phyloP scores from a whole-genome alignment of 2,329 filamentous ascomycete genomes.

The Aureobasidium sp. region DNA sequence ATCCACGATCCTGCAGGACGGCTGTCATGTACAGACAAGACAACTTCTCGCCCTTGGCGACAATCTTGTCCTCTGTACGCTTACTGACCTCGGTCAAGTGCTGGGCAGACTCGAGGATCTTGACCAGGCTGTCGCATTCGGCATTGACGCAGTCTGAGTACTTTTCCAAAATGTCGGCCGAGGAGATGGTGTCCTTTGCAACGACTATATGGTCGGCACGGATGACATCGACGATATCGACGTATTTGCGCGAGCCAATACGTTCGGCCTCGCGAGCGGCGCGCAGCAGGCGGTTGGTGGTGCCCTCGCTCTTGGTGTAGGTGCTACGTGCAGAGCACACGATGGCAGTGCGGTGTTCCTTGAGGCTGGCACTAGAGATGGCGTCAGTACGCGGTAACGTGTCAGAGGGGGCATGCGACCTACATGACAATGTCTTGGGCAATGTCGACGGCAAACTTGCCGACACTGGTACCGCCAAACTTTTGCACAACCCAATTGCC shows the following conservation, averaged over 20 bases:
- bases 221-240: slow-evolving; percentile 70
- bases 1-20: slow-evolving; percentile 68
- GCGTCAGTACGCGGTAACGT: slow-evolving; percentile 15
- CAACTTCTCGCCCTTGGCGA: slow-evolving; percentile 92
- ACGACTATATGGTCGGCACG: slow-evolving; percentile 72
- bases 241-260: slow-evolving; percentile 47
- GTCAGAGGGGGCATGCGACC: slow-evolving; percentile 16
- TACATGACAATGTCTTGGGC: slow-evolving; percentile 54
- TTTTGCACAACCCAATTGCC: slow-evolving; percentile 79
- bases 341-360: slow-evolving; percentile 69
- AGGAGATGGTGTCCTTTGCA: slow-evolving; percentile 44
- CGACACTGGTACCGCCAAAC: slow-evolving; percentile 90
- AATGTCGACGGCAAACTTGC: slow-evolving; percentile 69
- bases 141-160: slow-evolving; percentile 61
- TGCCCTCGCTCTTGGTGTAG: slow-evolving; percentile 88
- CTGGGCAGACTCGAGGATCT: slow-evolving; percentile 60
- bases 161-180: slow-evolving; percentile 36
- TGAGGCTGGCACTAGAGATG: slow-evolving; percentile 40
- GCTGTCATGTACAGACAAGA: slow-evolving; percentile 88
- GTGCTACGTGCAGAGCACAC: slow-evolving; percentile 94
- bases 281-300: slow-evolving; percentile 61
- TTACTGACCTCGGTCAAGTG: slow-evolving; percentile 44
- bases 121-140: slow-evolving; percentile 74
- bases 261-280: slow-evolving; percentile 40
- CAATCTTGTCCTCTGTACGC: slow-evolving; percentile 59